These are phyloP conservation scores for Dianthus caryophyllus DNA, from an alignment of 148 eudicot species.

Conservation along the genomic window DNA sequence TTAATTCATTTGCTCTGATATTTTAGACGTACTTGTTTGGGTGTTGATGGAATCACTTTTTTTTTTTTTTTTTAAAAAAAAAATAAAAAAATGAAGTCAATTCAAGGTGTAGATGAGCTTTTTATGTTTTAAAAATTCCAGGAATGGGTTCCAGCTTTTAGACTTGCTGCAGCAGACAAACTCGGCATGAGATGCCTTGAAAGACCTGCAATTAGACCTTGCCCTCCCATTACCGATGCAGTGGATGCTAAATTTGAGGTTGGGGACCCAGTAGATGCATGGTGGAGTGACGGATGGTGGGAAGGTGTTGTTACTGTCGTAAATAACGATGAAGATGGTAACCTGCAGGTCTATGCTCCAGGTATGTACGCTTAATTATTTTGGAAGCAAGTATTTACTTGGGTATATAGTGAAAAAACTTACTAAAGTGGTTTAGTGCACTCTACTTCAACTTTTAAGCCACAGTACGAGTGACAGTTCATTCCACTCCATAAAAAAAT, in stretches of 20 bases:
- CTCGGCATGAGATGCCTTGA: constrained; percentile 65
- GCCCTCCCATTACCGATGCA: constrained; percentile 28
- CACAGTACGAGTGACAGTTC: no score
- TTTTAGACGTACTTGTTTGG: no score
- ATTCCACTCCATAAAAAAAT: no score
- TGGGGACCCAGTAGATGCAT: constrained; percentile 81
- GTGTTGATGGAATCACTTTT: no score
- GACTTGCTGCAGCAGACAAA: constrained; percentile 73
- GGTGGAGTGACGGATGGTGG: constrained; percentile 99
- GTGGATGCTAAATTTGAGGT: constrained; percentile 36
- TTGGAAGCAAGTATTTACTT: neutral
- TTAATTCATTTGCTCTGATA: no score
- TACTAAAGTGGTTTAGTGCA: no score
- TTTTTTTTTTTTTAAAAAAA: no score
- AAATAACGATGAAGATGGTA: constrained; percentile 29
- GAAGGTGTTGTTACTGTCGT: constrained; percentile 70
- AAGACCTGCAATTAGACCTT: constrained; percentile 74
- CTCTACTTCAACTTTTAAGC: no score
- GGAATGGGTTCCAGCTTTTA: constrained; percentile 84
- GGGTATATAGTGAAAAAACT: neutral
- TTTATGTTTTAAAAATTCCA: constrained; percentile 23
- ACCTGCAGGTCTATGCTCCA: constrained; percentile 56
- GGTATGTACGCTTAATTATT: constrained; percentile 31
- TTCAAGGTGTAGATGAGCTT: no score
- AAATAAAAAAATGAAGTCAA: neutral